phyloP scores from a whole-genome alignment of 371 early-diverging fungal genomes.

The Lichtheimia corymbifera region DNA sequence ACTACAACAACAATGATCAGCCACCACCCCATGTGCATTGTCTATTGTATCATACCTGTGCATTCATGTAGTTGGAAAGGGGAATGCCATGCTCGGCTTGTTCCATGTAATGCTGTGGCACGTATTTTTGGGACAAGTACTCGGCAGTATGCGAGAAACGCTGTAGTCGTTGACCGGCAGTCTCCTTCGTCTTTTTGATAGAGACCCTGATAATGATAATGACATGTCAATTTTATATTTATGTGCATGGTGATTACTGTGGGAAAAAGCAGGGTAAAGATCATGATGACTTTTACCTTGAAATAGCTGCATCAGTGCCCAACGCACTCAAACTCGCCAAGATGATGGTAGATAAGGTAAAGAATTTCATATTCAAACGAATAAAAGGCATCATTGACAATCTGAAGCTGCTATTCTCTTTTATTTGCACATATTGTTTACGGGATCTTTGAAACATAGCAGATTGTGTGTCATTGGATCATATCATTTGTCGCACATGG shows the following conservation, averaged over 20 bases:
- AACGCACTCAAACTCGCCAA: slow-evolving; percentile 15
- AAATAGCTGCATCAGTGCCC: slow-evolving; percentile 28
- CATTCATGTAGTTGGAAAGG: slow-evolving; percentile 92
- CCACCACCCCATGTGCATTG: background rate
- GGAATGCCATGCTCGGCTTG: slow-evolving; percentile 74
- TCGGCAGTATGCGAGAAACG: slow-evolving; percentile 65
- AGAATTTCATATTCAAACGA: slow-evolving; percentile 28
- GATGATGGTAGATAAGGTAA: slow-evolving; percentile 31
- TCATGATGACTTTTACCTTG: slow-evolving; percentile 20
- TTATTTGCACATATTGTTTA: no score
- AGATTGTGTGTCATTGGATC: no score
- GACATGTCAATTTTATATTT: background rate
- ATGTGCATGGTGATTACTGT: background rate
- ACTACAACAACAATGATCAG: slow-evolving; percentile 31
- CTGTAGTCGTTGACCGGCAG: slow-evolving; percentile 61
- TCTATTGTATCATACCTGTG: slow-evolving; percentile 60
- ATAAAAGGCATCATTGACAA: no score
- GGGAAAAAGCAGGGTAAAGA: no score
- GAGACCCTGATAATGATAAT: slow-evolving; percentile 54
- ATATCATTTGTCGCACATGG: no score
- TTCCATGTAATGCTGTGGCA: slow-evolving; percentile 40
- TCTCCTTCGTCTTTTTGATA: slow-evolving; percentile 72
- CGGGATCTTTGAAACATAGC: no score
- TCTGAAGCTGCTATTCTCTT: no score
- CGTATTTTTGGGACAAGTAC: slow-evolving; percentile 78